Percentiles rank a stretch among this genome's conserved stretches.
Conservation (phyloP, 805 yeast species). For the Hanseniaspora vineae region DNA sequence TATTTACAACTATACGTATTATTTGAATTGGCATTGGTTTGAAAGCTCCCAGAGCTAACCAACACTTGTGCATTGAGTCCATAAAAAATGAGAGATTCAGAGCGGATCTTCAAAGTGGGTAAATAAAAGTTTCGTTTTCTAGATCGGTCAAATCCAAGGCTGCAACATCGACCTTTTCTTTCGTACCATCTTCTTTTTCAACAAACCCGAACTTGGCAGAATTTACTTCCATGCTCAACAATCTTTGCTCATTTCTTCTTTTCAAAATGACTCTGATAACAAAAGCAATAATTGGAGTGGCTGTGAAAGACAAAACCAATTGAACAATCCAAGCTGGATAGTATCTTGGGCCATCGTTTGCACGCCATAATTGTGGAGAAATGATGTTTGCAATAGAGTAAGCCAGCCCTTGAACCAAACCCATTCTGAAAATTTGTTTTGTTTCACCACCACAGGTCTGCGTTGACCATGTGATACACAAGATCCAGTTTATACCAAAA, state of each 20-base stretch:
- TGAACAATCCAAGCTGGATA: constrained; percentile 41
- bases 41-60: too few relatives aligned
- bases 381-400: constrained; percentile 38
- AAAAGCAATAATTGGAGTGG: constrained; percentile 32
- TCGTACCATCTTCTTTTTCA: constrained; percentile 20
- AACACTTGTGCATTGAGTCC: too few relatives aligned
- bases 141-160: constrained; percentile 40
- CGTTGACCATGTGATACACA: constrained; percentile 25
- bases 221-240: constrained; percentile 10
- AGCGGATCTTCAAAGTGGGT: constrained; percentile 26
- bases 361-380: constrained; percentile 45
- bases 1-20: too few relatives aligned
- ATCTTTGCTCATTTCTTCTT: constrained; percentile 32
- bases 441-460: constrained; percentile 35
- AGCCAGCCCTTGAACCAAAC: constrained; percentile 28
- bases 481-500: constrained; percentile 30
- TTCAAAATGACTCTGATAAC: constrained; percentile 33
- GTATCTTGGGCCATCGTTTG: constrained; percentile 33
- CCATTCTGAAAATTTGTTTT: constrained; percentile 35
- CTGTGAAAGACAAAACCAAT: constrained; percentile 36
- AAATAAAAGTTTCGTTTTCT: constrained; percentile 38
- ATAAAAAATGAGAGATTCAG: too few relatives aligned
- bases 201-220: constrained; percentile 18
- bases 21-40: too few relatives aligned
- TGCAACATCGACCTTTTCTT: constrained; percentile 23